A percentile compares a stretch with the other conserved stretches of the same genome.
Evolutionary conservation across 1,284 basidiomycete genomes (phyloP).

Genomic region (Leccinum solheimii): DNA sequence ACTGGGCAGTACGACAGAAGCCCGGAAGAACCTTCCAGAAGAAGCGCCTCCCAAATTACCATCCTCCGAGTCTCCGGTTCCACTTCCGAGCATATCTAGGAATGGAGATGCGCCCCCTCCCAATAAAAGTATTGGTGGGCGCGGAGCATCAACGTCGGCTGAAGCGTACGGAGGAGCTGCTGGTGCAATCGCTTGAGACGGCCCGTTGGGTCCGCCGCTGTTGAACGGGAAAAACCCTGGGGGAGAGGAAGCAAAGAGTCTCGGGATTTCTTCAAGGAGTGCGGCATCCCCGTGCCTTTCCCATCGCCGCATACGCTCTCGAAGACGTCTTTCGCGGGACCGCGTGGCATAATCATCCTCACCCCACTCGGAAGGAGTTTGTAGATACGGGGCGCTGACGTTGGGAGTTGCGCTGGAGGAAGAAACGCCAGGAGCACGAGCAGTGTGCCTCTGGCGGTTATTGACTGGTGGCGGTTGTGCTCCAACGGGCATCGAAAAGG

Average conservation of each 20-base stretch:
- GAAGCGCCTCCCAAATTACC: slow-evolving; percentile 11
- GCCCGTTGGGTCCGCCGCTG: background rate
- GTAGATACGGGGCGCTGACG: slow-evolving; percentile 1
- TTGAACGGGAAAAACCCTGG: slow-evolving; percentile 13
- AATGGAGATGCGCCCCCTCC: slow-evolving; percentile 37
- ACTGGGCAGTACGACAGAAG: slow-evolving; percentile 70
- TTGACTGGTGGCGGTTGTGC: slow-evolving; percentile 8
- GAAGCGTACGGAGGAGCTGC: slow-evolving; percentile 35
- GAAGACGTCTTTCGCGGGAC: slow-evolving; percentile 66
- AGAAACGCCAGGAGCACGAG: slow-evolving; percentile 15
- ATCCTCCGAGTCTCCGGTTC: slow-evolving; percentile 25
- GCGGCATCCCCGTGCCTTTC: slow-evolving; percentile 54
- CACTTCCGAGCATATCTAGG: slow-evolving; percentile 29
- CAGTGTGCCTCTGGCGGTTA: slow-evolving; percentile 30
- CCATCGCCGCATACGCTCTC: slow-evolving; percentile 69
- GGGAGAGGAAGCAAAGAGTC: slow-evolving; percentile 39
- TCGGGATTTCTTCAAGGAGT: slow-evolving; percentile 62
- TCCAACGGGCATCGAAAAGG: slow-evolving; percentile 11
- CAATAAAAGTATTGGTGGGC: slow-evolving; percentile 54
- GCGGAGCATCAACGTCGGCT: slow-evolving; percentile 35
- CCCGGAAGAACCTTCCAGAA: slow-evolving; percentile 59
- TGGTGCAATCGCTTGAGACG: slow-evolving; percentile 16
- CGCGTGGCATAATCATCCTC: slow-evolving; percentile 65
- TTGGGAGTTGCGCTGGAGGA: slow-evolving; percentile 1
- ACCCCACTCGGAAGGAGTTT: slow-evolving; percentile 49